Evolutionary conservation across 208 protist species (phyloP).

Genomic region (Crithidia mellificae): DNA sequence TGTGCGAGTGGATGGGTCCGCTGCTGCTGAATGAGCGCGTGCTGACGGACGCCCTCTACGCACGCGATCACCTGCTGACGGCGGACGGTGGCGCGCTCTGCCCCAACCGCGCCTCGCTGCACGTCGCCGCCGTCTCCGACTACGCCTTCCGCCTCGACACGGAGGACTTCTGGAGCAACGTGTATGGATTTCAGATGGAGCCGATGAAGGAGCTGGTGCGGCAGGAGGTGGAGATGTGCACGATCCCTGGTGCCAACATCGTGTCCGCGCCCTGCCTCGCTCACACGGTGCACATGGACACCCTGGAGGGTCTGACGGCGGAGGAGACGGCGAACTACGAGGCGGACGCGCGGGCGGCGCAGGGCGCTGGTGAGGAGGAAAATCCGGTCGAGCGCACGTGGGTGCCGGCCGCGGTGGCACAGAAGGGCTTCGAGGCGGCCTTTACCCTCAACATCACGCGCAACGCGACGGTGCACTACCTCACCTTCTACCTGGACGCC

Average conservation of each 20-base stretch:
- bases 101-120: constrained; percentile 79
- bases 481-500: constrained; percentile 87
- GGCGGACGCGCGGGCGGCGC: constrained; percentile 27
- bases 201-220: constrained; percentile 89
- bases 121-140: constrained; percentile 86
- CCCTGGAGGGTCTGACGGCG: constrained; percentile 37
- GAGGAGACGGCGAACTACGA: constrained; percentile 50
- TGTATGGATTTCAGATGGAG: constrained; percentile 92
- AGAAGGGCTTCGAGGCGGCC: constrained; percentile 53
- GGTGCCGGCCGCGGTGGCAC: constrained; percentile 41
- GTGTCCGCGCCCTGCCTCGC: constrained; percentile 65
- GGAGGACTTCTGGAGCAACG: constrained; percentile 91
- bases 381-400: constrained; percentile 58
- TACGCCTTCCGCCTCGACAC: constrained; percentile 85
- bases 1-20: constrained; percentile 91
- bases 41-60: constrained; percentile 77
- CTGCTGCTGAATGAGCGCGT: constrained; percentile 84
- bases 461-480: constrained; percentile 79
- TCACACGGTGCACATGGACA: constrained; percentile 67
- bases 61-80: constrained; percentile 74
- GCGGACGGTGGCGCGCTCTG: constrained; percentile 76
- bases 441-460: constrained; percentile 59
- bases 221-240: constrained; percentile 76
- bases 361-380: constrained; percentile 27
- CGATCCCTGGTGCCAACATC: constrained; percentile 73